Base-by-base conservation (phyloP, 1,139 yeast genomes). In the Suhomyces bolitotheri region DNA sequence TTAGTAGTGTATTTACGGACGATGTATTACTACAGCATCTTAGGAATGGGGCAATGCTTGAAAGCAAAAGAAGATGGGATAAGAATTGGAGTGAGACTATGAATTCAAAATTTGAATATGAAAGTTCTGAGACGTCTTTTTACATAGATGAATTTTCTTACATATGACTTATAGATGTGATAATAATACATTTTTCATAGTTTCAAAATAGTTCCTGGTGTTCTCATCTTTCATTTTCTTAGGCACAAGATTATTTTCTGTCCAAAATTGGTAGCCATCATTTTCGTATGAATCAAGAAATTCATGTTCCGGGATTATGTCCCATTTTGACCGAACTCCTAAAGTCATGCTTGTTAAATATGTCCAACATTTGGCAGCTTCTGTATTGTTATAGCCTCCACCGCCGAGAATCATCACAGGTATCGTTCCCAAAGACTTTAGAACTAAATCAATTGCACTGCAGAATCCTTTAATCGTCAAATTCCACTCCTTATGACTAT, bases 31-130 rank as follows among this genome's bases (percentile, higher is more conserved):
- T 64, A 16, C 49, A 49, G 5, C 64, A 47, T 2, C 54, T 90
- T 29, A 80, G 75, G 46, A 45, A 53, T 5, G 96, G 96, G 7
- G 97, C 97, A 0, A 25, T 80, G 40, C 42, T 53, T 14, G 96
- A 90, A 56, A 78, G 95, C 35, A 46, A 66, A 27, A 56, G 62
- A 22, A 72, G 87, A 38, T 92, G 97, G 97, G 77, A 79, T 30
- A 64, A 71, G 13, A 85, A 83, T 51, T 92, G 98, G 98, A 53
- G 56, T 17, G 27, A 27, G 3, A 41, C 47, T 7, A 40, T 63
- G 50, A 49, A 56, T 17, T 40, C 51, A 25, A 34, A 23, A 15
- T 52, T 66, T 45, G 44, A 43, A 25, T 49, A 51, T 24, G 41
- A 45, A 3, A 24, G n/a, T n/a, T n/a, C n/a, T n/a, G n/a, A n/a